A percentile compares a stretch with the other conserved stretches of the same genome.
Evolutionary conservation across 1,284 basidiomycete species (phyloP).

Genomic region (Rhodotorula mucilaginosa): DNA sequence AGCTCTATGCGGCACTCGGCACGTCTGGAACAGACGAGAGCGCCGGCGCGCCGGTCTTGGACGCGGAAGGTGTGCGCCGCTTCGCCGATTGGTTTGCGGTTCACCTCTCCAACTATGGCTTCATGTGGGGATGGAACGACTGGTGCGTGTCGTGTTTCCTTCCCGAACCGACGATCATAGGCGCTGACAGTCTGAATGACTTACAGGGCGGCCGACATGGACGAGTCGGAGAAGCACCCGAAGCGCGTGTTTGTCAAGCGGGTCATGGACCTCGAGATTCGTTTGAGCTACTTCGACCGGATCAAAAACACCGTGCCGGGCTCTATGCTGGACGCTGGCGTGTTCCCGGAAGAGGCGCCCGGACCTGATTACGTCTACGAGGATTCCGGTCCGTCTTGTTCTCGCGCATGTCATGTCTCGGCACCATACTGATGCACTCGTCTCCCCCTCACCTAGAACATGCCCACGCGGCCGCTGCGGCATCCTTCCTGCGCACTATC

Average conservation of each 20-base stretch:
- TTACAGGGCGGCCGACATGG: slow-evolving; percentile 36
- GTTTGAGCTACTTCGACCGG: slow-evolving; percentile 90
- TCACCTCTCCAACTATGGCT: slow-evolving; percentile 97
- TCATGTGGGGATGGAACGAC: slow-evolving; percentile 99
- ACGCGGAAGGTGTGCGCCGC: slow-evolving; percentile 74
- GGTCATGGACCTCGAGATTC: slow-evolving; percentile 83
- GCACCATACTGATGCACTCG: not conserved
- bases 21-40: slow-evolving; percentile 50
- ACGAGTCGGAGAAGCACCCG: slow-evolving; percentile 59
- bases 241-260: slow-evolving; percentile 83
- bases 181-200: not conserved
- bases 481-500: slow-evolving; percentile 75
- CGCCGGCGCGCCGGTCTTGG: slow-evolving; percentile 54
- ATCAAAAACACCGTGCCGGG: slow-evolving; percentile 85
- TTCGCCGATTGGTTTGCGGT: slow-evolving; percentile 93
- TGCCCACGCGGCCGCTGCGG: slow-evolving; percentile 74
- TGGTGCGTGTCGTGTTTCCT: slow-evolving; percentile 61
- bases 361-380: slow-evolving; percentile 82
- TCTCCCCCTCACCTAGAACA: slow-evolving; percentile 52
- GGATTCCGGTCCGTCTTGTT: slow-evolving; percentile 39
- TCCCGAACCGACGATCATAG: not conserved
- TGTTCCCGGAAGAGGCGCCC: slow-evolving; percentile 72
- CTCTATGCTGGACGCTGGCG: slow-evolving; percentile 67
- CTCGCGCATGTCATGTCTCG: slow-evolving; percentile 47
- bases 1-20: slow-evolving; percentile 69